Conservation (phyloP, 257 asterid species). For the Solanum sitiens region DNA sequence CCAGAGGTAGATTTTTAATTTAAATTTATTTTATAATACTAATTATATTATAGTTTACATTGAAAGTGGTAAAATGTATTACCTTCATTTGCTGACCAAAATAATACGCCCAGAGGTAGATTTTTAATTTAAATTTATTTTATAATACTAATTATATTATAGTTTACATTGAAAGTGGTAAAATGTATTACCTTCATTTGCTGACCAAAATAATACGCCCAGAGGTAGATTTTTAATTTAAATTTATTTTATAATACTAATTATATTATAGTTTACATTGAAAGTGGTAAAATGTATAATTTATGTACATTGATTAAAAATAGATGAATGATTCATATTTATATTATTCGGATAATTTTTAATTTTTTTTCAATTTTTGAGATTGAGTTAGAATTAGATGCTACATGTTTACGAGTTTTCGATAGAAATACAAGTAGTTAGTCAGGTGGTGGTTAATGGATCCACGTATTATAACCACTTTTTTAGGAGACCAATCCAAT, state of each 20-base stretch:
- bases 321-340: too few species aligned
- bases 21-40: neutral
- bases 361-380: accelerated
- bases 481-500: neutral
- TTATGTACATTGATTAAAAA: too few species aligned
- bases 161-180: too few species aligned
- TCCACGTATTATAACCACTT: neutral
- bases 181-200: neutral
- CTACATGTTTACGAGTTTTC: too few species aligned
- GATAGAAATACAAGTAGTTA: neutral
- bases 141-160: neutral
- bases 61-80: too few species aligned
- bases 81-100: neutral
- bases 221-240: neutral
- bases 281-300: too few species aligned
- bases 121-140: neutral
- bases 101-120: too few species aligned
- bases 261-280: neutral
- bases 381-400: neutral
- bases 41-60: neutral
- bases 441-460: neutral
- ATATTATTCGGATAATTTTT: too few species aligned
- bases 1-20: too few species aligned
- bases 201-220: too few species aligned
- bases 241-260: neutral